A percentile compares a stretch with the other conserved stretches of the same genome.
Evolutionary conservation across 306 rosid genomes (phyloP).

Genomic region (Acacia melanoxylon): DNA sequence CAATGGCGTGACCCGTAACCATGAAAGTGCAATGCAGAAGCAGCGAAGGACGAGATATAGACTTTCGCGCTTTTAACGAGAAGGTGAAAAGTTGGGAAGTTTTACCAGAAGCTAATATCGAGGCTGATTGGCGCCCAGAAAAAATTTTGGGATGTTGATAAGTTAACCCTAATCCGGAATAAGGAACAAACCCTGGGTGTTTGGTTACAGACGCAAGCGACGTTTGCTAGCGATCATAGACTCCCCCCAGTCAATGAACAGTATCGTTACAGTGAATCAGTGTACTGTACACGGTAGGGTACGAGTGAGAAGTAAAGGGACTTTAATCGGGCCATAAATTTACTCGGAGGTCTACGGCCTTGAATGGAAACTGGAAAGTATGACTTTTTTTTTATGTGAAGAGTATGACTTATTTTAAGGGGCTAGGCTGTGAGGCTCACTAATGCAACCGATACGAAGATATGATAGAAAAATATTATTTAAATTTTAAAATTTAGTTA

Average conservation of each 20-base stretch:
- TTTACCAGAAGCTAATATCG: conserved; percentile 13
- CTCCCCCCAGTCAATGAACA: not conserved
- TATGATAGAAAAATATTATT: no score
- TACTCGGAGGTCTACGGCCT: not conserved
- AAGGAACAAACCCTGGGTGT: conserved; percentile 39
- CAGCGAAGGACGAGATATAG: not conserved
- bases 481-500: no score
- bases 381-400: no score
- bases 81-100: not conserved
- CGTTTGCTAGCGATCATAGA: not conserved
- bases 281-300: not conserved
- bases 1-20: not conserved
- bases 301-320: not conserved
- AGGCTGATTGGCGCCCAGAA: conserved; percentile 49
- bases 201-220: conserved; percentile 20
- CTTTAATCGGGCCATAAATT: not conserved
- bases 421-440: not conserved
- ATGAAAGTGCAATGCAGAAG: not conserved
- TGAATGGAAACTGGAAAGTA: no score
- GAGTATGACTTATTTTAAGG: not conserved
- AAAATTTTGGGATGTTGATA: conserved; percentile 31
- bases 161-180: conserved; percentile 69
- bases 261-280: not conserved
- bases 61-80: not conserved
- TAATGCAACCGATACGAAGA: no score